Conservation (phyloP, 257 asterid genomes). For the Avicennia marina region DNA sequence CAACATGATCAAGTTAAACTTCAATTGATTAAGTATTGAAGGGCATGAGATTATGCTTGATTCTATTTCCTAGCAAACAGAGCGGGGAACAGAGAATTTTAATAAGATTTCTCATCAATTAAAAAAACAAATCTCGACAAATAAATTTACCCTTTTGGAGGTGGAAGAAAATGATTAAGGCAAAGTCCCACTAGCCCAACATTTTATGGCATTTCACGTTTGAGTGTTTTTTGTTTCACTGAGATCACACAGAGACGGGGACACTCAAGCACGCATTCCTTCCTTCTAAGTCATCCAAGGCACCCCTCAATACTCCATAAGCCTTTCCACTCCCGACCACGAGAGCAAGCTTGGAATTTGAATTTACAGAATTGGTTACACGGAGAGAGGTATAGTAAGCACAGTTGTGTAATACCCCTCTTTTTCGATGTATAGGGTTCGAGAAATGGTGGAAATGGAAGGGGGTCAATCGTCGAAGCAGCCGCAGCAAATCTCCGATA, state of each 20-base stretch:
- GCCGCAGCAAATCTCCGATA: conserved; percentile 78
- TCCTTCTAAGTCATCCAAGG: conserved; percentile 72
- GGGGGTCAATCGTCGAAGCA: conserved; percentile 40
- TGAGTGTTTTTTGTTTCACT: no score
- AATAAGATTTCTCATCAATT: no score
- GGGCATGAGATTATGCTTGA: background rate
- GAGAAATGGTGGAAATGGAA: conserved; percentile 59
- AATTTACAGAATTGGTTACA: background rate
- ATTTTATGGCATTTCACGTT: conserved; percentile 7
- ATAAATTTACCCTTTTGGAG: background rate
- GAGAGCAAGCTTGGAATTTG: conserved; percentile 14
- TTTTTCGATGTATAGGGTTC: conserved; percentile 23
- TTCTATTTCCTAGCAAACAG: background rate
- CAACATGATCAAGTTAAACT: no score
- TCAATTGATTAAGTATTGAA: background rate
- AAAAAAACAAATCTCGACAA: background rate
- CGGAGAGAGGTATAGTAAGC: background rate
- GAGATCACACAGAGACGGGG: no score
- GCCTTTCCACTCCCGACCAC: background rate
- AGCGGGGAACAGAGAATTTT: no score
- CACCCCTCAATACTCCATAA: conserved; percentile 19
- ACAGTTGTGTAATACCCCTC: background rate
- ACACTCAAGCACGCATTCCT: conserved; percentile 50
- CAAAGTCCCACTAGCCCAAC: conserved; percentile 24
- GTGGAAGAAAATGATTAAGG: conserved; percentile 8